phyloP scores from a whole-genome alignment of 2,329 filamentous ascomycete species.

The Fusarium irregulare region DNA sequence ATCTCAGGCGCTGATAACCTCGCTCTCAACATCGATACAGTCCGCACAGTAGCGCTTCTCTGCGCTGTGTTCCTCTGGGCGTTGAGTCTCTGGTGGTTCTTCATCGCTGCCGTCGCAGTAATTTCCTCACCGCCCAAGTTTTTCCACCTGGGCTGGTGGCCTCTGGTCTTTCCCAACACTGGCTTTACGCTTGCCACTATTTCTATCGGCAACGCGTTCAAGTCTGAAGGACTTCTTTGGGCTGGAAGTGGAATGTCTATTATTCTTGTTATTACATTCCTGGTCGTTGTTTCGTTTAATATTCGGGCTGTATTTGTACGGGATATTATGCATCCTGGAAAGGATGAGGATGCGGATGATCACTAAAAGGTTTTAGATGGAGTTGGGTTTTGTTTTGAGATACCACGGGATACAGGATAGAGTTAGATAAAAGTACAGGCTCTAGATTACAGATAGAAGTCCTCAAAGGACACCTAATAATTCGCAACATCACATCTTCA shows the following conservation, averaged over 20 bases:
- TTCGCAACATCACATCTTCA: background rate
- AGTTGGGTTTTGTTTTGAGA: constrained; percentile 19
- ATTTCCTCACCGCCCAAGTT: constrained; percentile 56
- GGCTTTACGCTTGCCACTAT: constrained; percentile 69
- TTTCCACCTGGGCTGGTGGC: constrained; percentile 74
- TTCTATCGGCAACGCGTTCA: constrained; percentile 61
- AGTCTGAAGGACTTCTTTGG: constrained; percentile 59
- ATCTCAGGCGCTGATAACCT: constrained; percentile 59
- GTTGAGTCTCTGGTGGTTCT: constrained; percentile 69
- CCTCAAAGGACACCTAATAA: background rate
- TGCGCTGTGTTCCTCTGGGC: constrained; percentile 72
- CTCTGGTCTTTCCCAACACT: constrained; percentile 71
- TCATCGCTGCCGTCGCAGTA: constrained; percentile 52
- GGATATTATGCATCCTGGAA: constrained; percentile 67
- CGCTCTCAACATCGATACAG: constrained; percentile 54
- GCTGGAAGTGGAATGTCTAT: constrained; percentile 63
- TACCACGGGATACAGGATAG: constrained; percentile 23
- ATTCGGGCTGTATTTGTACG: constrained; percentile 61
- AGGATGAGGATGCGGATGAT: constrained; percentile 65
- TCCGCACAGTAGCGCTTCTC: constrained; percentile 61
- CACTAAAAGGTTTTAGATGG: constrained; percentile 46
- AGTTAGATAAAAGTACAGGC: background rate
- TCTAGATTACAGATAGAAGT: background rate
- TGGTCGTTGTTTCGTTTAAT: constrained; percentile 58
- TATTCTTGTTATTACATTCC: constrained; percentile 56